These are phyloP conservation scores for Asparagopsis taxiformis DNA, from an alignment of 31 red algal genomes.

Conservation along the genomic window DNA sequence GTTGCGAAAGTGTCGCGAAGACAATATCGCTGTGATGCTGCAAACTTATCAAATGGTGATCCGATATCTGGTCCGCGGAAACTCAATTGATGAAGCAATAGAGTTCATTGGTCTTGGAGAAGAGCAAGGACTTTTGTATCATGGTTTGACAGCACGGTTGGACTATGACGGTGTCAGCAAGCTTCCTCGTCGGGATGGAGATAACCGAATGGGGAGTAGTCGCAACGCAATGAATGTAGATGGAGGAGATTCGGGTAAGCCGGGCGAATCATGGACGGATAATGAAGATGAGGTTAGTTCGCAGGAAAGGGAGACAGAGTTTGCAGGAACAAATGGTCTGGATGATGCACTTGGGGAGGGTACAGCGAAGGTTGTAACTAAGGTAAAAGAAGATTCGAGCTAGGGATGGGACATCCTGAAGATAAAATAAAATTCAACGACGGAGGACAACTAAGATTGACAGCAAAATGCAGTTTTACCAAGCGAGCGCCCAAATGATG, in stretches of 20 bases:
- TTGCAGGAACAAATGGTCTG: too few species aligned
- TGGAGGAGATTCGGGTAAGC: not conserved
- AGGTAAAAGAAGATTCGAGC: too few species aligned
- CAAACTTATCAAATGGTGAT: conserved; percentile 56
- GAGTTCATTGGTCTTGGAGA: conserved; percentile 16
- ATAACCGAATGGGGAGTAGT: too few species aligned
- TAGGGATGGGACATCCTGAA: too few species aligned
- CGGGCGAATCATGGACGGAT: too few species aligned
- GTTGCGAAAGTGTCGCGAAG: conserved; percentile 14
- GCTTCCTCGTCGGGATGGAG: conserved; percentile 5
- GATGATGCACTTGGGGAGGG: too few species aligned
- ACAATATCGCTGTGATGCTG: conserved; percentile 11
- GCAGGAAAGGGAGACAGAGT: too few species aligned
- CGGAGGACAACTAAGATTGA: too few species aligned
- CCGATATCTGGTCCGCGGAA: conserved; percentile 26
- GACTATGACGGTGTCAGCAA: not conserved
- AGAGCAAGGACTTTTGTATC: conserved; percentile 7
- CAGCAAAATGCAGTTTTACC: too few species aligned
- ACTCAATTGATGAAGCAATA: conserved; percentile 6
- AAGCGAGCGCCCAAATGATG: too few species aligned
- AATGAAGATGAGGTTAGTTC: conserved; percentile 1
- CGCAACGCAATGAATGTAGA: not conserved
- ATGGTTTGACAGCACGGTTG: conserved; percentile 38
- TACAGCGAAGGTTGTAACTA: too few species aligned
- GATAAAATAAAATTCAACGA: too few species aligned